Percentiles rank a stretch among this genome's conserved stretches.
These are phyloP conservation scores for Fusarium nelsonii DNA, from an alignment of 2,329 filamentous ascomycete genomes.

Conservation along the genomic window DNA sequence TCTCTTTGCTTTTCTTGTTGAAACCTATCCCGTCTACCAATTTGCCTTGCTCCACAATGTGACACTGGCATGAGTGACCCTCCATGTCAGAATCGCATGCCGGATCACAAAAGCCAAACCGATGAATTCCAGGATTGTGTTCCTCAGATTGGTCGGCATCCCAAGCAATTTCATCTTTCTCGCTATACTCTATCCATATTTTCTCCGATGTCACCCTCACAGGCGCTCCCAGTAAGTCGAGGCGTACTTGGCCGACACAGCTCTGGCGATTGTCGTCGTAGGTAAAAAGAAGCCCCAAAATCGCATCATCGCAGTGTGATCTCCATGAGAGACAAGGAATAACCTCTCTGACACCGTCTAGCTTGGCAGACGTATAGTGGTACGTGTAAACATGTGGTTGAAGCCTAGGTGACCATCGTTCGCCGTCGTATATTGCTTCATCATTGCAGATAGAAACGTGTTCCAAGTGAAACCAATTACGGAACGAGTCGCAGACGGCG, in stretches of 20 bases:
- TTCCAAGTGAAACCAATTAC: neutral
- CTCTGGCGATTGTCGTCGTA: neutral
- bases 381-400: rapidly evolving
- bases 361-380: neutral
- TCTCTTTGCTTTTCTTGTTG: no score
- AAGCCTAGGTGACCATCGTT: neutral
- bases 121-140: no score
- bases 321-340: neutral
- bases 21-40: no score
- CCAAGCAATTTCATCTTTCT: neutral
- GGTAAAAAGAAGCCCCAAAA: neutral
- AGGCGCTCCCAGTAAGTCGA: rapidly evolving
- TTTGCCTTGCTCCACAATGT: no score
- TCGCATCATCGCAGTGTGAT: neutral
- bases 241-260: neutral
- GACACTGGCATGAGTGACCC: no score
- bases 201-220: rapidly evolving
- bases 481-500: neutral
- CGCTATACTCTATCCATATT: neutral
- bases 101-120: no score
- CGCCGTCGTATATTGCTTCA: neutral
- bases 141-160: no score
- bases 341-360: neutral
- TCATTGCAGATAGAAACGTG: no score
- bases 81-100: no score